Evolutionary conservation across 805 yeast species (phyloP).

Genomic region (Spathaspora boniae): DNA sequence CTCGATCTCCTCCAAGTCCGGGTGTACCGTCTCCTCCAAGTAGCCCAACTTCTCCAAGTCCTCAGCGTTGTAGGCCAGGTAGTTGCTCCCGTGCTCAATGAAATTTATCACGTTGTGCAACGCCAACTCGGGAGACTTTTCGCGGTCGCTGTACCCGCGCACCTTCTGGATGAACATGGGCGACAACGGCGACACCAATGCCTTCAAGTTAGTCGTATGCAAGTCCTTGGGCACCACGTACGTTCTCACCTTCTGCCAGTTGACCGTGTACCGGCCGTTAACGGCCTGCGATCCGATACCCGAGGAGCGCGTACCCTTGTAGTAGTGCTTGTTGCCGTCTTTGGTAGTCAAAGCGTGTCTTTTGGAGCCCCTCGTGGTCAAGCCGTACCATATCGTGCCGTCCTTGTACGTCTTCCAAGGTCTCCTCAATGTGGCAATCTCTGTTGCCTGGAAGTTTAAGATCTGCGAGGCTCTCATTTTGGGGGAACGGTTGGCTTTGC

Average conservation of each 20-base stretch:
- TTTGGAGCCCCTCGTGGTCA: slow-evolving; percentile 73
- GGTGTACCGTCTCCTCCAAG: slow-evolving; percentile 35
- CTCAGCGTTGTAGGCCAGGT: slow-evolving; percentile 31
- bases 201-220: slow-evolving; percentile 48
- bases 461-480: slow-evolving; percentile 50
- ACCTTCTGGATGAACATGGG: slow-evolving; percentile 68
- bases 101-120: slow-evolving; percentile 71
- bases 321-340: slow-evolving; percentile 89
- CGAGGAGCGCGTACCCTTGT: slow-evolving; percentile 94
- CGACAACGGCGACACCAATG: slow-evolving; percentile 72
- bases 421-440: slow-evolving; percentile 52
- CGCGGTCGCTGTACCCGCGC: slow-evolving; percentile 67
- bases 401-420: slow-evolving; percentile 89
- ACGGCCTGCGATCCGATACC: slow-evolving; percentile 83
- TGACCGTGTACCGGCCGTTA: slow-evolving; percentile 69
- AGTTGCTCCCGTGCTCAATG: slow-evolving; percentile 64
- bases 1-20: slow-evolving; percentile 16
- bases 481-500: neutral
- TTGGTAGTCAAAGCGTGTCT: slow-evolving; percentile 84
- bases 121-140: slow-evolving; percentile 70
- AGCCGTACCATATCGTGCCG: slow-evolving; percentile 82
- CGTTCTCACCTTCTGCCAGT: slow-evolving; percentile 86
- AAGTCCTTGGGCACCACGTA: slow-evolving; percentile 71
- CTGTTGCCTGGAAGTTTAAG: slow-evolving; percentile 45
- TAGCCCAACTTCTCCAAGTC: slow-evolving; percentile 34